These are phyloP conservation scores for Fusarium sp. DNA, from an alignment of 2,329 filamentous ascomycete genomes.

Conservation along the genomic window DNA sequence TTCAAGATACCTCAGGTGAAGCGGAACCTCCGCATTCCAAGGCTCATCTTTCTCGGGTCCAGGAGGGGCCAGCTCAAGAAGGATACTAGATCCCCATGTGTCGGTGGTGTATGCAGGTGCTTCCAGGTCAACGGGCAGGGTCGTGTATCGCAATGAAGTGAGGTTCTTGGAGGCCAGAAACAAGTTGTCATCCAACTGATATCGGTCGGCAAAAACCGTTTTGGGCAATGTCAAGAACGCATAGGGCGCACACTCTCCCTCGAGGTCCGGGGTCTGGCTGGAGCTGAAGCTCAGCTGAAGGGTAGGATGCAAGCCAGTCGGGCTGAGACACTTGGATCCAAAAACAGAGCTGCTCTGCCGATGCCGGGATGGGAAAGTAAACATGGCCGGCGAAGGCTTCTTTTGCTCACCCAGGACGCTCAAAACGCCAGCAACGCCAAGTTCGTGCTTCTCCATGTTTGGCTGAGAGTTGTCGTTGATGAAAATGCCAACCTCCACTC, in stretches of 20 bases:
- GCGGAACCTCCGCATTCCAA: conserved; percentile 79
- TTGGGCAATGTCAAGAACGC: conserved; percentile 87
- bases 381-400: conserved; percentile 80
- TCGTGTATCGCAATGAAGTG: conserved; percentile 73
- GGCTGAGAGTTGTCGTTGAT: conserved; percentile 68
- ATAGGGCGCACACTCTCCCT: conserved; percentile 77
- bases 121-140: conserved; percentile 87
- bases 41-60: conserved; percentile 50
- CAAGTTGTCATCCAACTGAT: conserved; percentile 81
- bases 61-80: conserved; percentile 79
- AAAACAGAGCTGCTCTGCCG: conserved; percentile 70
- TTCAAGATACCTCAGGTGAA: conserved; percentile 86
- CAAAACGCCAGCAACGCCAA: conserved; percentile 83
- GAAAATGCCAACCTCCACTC: conserved; percentile 86
- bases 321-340: conserved; percentile 72
- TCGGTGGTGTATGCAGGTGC: conserved; percentile 84
- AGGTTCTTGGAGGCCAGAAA: conserved; percentile 88
- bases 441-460: conserved; percentile 74
- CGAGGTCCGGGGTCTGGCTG: conserved; percentile 61
- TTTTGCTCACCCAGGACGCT: conserved; percentile 81
- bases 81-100: conserved; percentile 82
- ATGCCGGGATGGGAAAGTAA: conserved; percentile 87
- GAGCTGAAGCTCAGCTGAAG: conserved; percentile 75
- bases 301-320: conserved; percentile 86
- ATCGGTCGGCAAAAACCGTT: conserved; percentile 85